Evolutionary conservation across 768 basidiomycete species (phyloP), one percentile per base, ranked within the genome.

Genomic region (Leucosporidium scottii): DNA sequence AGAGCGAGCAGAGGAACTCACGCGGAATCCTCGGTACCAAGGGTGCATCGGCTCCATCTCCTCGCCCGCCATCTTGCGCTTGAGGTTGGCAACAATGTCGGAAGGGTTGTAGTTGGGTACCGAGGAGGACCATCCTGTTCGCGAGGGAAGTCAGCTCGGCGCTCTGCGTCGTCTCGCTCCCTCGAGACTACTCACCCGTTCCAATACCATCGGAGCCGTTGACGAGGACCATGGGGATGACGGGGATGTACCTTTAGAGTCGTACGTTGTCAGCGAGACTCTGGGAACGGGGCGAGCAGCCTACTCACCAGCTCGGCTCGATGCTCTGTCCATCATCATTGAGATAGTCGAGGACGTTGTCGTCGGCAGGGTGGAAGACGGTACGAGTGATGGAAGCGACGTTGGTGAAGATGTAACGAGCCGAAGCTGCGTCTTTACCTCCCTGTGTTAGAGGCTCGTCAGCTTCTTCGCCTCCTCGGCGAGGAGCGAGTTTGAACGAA

Each of bases 181-280:
- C 4, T 13, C 10, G 13, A 55, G 25, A 18, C 56, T 12, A 74
- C 84, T 75, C 66, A 88, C 90, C 92, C 64, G 96, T 99, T 55
- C 96, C 96, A 74, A 99, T 98, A 80, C 96, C 96, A 72, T 97
- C 93, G 15, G 90, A 87, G 12, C 96, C 96, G 74, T 99, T 98
- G 76, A 98, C 79, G 61, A 99, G 82, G 0, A 97, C 83, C 78
- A 93, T 82, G 0, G 96, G 96, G 2, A 99, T 75, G 51, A 92
- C 78, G 23, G 96, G 94, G 80, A 97, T 82, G 76, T 96, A 99
- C 71, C 73, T 74, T 51, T 28, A 50, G n/a, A n/a, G n/a, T n/a
- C n/a, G n/a, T n/a, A n/a, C n/a, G n/a, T n/a, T n/a, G n/a, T n/a
- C n/a, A n/a, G n/a, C n/a, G n/a, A n/a, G n/a, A n/a, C n/a, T n/a